Base-by-base conservation (phyloP, 2,329 filamentous ascomycete species). In the Ophiostoma sp. region DNA sequence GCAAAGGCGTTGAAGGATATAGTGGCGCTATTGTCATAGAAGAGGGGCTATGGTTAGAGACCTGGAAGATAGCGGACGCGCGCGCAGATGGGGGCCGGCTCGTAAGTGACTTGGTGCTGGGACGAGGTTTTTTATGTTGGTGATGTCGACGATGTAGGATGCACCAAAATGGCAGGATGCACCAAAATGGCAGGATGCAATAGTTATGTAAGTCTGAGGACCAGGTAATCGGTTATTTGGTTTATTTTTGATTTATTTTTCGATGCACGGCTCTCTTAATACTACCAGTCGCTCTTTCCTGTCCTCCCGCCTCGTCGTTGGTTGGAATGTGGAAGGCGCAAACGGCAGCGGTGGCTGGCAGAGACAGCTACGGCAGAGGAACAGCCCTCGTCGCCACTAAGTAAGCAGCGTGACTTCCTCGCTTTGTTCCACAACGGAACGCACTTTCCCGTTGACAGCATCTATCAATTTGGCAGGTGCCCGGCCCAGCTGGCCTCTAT, bases 291-390 rank as follows among this genome's bases (percentile, higher is more conserved):
- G 49, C 49, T 55, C 49, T 55, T 55, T 55, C 49, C 49, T 55
- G 11, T 5, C 55, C 18, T 58, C 27, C 55, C 52, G 52, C 52
- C 49, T 55, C 49, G 27, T 27, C 16, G 27, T 55, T 27, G 7
- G n/a, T 18, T 55, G 49, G 49, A 55, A 55, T 55, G 49, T 36
- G 18, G 49, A 55, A 55, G 49, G 49, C 49, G 27, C 55, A 60
- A 58, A 27, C 27, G 55, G 55, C 55, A 38, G 55, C 42, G 42
- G 55, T 60, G 55, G 55, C 55, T 60, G 55, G 49, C 49, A 27
- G 49, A 8, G 2, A 49, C 47, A n/a, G 8, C 47, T n/a, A 1
- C n/a, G 27, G 27, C 27, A 27, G 27, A 27, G 27, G 27, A 27
- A 27, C 27, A 27, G 27, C 27, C 27, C 27, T 27, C 27, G 42